Evolutionary conservation across 1,284 basidiomycete species (phyloP).

Genomic region (Omphalotus olearius): DNA sequence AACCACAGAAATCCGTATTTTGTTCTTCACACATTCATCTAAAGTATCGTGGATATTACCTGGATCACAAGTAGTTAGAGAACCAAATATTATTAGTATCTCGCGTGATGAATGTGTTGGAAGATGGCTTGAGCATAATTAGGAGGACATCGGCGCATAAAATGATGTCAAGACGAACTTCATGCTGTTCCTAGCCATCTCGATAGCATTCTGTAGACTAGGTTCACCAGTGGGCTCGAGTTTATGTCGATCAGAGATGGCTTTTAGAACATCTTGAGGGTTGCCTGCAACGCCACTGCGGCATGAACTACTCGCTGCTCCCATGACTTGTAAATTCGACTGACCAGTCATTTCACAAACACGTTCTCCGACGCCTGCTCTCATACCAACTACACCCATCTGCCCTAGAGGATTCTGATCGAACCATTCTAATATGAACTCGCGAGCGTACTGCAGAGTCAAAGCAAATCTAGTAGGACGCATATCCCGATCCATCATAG

Average conservation of each 20-base stretch:
- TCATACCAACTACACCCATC: constrained; percentile 89
- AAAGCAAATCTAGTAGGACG: constrained; percentile 90
- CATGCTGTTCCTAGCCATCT: constrained; percentile 92
- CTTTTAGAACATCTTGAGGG: constrained; percentile 87
- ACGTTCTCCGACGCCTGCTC: constrained; percentile 83
- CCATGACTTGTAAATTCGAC: constrained; percentile 18
- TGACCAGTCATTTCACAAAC: constrained; percentile 86
- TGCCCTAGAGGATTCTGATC: constrained; percentile 99
- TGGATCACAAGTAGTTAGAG: constrained; percentile 94
- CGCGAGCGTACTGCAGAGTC: constrained; percentile 82
- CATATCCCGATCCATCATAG: constrained; percentile 96
- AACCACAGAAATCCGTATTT: constrained; percentile 89
- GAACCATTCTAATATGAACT: constrained; percentile 96
- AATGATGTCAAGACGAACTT: constrained; percentile 43
- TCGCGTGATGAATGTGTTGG: constrained; percentile 95
- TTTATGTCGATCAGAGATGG: constrained; percentile 83
- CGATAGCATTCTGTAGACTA: constrained; percentile 92
- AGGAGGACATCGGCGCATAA: not conserved
- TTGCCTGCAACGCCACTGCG: constrained; percentile 58
- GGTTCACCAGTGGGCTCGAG: constrained; percentile 92
- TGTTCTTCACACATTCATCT: constrained; percentile 73
- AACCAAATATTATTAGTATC: constrained; percentile 90
- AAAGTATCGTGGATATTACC: constrained; percentile 95
- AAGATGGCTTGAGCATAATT: constrained; percentile 63
- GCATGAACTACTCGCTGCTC: not conserved